Evolutionary conservation across 2,329 filamentous ascomycete species (phyloP), one percentile per base, ranked within the genome.

Genomic region (Trichophyton benhamiae): DNA sequence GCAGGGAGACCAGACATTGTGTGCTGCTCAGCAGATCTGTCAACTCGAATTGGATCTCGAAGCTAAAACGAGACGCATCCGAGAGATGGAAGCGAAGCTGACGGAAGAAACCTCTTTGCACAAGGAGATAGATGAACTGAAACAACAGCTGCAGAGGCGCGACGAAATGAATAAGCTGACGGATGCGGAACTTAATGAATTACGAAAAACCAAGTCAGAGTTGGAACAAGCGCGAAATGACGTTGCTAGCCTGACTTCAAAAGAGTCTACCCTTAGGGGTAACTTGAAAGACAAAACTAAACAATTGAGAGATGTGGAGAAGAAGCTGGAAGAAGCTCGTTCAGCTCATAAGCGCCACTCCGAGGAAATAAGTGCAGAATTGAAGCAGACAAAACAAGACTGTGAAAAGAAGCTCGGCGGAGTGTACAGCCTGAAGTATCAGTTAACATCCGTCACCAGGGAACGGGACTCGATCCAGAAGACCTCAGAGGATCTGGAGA

Each of bases 41-140:
- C 70, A 75, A 41, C 67, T 76, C n/a, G 72, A 75, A 59, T 61
- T 65, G 7, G 74, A 75, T 59, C 44, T 76, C n/a, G 68, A 73
- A 60, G 67, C 64, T 17, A 74, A 72, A 57, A 66, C 68, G 2
- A 59, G 62, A 9, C 62, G 70, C 11, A 59, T 75, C 17, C 13
- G 17, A 17, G 41, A 44, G n/a, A 27, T 58, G 33, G 55, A 58
- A 44, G 27, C 36, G 17, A 41, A 58, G 27, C 36, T 58, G 15
- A 38, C 55, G 7, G 36, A 42, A 7, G 17, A 22, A 30, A 20
- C n/a, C 27, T 25, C 55, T n/a, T 42, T 44, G 15, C 27, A 15
- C 22, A 22, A 42, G 13, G 9, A 44, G 22, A 17, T 58, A 9
- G 25, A 27, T 13, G 36, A 58, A 7, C 36, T 52, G n/a, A 41